Evolutionary conservation across 1,284 basidiomycete genomes (phyloP).

Genomic region (Tilletiaria anomala): DNA sequence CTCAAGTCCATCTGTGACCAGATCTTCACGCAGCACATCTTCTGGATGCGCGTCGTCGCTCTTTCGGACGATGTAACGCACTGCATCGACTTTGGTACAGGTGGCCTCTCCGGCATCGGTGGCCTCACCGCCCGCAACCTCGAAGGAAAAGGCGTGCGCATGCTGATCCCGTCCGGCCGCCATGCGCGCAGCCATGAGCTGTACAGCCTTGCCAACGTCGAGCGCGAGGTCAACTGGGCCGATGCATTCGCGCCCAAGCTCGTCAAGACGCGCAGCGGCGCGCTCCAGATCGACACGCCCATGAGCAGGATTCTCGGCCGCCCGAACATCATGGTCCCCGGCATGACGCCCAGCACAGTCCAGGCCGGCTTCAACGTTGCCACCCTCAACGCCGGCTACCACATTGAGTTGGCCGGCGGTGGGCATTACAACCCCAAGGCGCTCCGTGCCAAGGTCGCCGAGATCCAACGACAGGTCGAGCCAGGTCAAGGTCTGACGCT

Average conservation of each 20-base stretch:
- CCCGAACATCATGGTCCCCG: constrained; percentile 94
- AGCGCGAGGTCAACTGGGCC: constrained; percentile 75
- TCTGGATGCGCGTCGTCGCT: constrained; percentile 77
- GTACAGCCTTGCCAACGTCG: constrained; percentile 55
- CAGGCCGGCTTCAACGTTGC: constrained; percentile 44
- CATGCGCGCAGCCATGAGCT: constrained; percentile 26
- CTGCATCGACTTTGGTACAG: constrained; percentile 83
- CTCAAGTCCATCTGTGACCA: constrained; percentile 45
- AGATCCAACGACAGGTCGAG: constrained; percentile 19
- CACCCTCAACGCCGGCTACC: constrained; percentile 81
- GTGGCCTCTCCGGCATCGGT: constrained; percentile 82
- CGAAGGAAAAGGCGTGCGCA: constrained; percentile 79
- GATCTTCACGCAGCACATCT: constrained; percentile 79
- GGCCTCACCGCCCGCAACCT: constrained; percentile 75
- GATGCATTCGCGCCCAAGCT: constrained; percentile 72
- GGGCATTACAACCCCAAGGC: constrained; percentile 86
- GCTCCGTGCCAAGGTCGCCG: constrained; percentile 64
- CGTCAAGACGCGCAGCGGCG: constrained; percentile 53
- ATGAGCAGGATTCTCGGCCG: constrained; percentile 90
- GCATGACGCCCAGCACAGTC: constrained; percentile 52
- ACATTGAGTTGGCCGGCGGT: constrained; percentile 91
- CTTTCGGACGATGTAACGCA: constrained; percentile 74
- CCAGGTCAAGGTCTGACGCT: constrained; percentile 56
- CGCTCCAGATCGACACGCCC: constrained; percentile 60
- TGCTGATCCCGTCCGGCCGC: constrained; percentile 40